These are phyloP conservation scores for Schizopora paradoxa DNA, from an alignment of 1,284 basidiomycete genomes.

Conservation along the genomic window DNA sequence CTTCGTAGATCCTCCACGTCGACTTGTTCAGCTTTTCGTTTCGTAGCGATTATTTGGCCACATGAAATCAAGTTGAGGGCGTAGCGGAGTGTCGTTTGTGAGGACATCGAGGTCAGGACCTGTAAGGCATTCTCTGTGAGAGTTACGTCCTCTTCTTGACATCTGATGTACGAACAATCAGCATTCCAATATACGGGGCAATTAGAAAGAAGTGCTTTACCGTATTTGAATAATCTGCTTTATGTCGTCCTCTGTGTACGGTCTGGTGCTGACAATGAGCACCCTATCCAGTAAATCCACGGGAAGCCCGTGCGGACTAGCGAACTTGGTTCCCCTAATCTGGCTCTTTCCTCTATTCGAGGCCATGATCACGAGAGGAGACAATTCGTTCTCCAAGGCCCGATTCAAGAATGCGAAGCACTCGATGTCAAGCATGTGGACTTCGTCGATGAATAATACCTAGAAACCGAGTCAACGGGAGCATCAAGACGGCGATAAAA, in stretches of 20 bases:
- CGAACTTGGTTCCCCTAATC: slow-evolving; percentile 93
- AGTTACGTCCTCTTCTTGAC: slow-evolving; percentile 95
- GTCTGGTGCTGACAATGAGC: slow-evolving; percentile 90
- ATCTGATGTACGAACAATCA: slow-evolving; percentile 40
- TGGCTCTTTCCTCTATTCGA: slow-evolving; percentile 93
- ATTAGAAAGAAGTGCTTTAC: slow-evolving; percentile 34
- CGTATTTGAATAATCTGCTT: slow-evolving; percentile 90
- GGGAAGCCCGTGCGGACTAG: slow-evolving; percentile 91
- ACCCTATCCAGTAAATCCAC: slow-evolving; percentile 93
- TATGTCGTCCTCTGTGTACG: slow-evolving; percentile 84
- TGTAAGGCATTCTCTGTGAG: slow-evolving; percentile 70
- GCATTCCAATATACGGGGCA: neutral
- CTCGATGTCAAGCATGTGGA: slow-evolving; percentile 99
- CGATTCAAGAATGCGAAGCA: slow-evolving; percentile 99
- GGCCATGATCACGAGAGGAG: slow-evolving; percentile 97
- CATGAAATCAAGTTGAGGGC: slow-evolving; percentile 91
- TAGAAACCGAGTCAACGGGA: slow-evolving; percentile 26
- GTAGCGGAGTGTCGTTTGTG: slow-evolving; percentile 84
- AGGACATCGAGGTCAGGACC: slow-evolving; percentile 82
- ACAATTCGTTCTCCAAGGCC: slow-evolving; percentile 89
- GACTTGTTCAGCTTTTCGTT: slow-evolving; percentile 73
- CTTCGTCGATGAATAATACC: slow-evolving; percentile 92
- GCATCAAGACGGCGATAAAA: slow-evolving; percentile 12
- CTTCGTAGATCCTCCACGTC: slow-evolving; percentile 81
- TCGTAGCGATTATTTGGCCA: slow-evolving; percentile 76